These are phyloP conservation scores for Nicotiana knightiana DNA, from an alignment of 257 asterid species.

Conservation along the genomic window DNA sequence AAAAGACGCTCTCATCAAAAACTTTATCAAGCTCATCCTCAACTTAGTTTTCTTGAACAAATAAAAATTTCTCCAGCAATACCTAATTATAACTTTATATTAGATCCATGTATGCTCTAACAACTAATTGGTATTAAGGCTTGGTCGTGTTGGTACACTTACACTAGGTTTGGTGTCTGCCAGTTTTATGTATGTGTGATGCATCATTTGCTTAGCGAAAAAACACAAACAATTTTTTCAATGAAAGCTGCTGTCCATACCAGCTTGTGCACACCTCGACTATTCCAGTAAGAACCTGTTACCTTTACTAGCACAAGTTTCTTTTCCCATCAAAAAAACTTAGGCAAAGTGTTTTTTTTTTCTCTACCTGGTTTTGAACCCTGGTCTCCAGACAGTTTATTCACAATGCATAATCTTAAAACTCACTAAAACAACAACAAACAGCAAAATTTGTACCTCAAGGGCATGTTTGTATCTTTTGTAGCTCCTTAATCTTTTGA, in stretches of 20 bases:
- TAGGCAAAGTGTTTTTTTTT: too few relatives aligned
- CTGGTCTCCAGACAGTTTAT: not conserved
- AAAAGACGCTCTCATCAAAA: too few relatives aligned
- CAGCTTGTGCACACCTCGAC: too few relatives aligned
- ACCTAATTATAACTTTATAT: not conserved
- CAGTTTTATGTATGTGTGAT: not conserved
- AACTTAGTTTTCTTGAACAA: too few relatives aligned
- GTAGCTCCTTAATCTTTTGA: slow-evolving; percentile 23
- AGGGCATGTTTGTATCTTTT: slow-evolving; percentile 67
- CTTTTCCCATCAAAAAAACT: too few relatives aligned
- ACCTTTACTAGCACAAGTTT: too few relatives aligned
- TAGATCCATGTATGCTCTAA: not conserved
- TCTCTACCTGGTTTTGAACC: too few relatives aligned
- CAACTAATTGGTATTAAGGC: not conserved
- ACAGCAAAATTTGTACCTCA: slow-evolving; percentile 32
- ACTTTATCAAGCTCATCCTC: too few relatives aligned
- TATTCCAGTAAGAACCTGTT: too few relatives aligned
- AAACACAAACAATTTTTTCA: not conserved
- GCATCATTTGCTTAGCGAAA: not conserved
- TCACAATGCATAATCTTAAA: not conserved
- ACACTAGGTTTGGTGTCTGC: too few relatives aligned
- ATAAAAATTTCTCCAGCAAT: not conserved
- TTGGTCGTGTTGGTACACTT: not conserved
- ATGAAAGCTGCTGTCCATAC: too few relatives aligned
- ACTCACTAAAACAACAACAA: not conserved